A percentile compares a stretch with the other conserved stretches of the same genome.
Evolutionary conservation across 192 early-diverging fungal species (phyloP).

Genomic region (Backusella liffmaniae): DNA sequence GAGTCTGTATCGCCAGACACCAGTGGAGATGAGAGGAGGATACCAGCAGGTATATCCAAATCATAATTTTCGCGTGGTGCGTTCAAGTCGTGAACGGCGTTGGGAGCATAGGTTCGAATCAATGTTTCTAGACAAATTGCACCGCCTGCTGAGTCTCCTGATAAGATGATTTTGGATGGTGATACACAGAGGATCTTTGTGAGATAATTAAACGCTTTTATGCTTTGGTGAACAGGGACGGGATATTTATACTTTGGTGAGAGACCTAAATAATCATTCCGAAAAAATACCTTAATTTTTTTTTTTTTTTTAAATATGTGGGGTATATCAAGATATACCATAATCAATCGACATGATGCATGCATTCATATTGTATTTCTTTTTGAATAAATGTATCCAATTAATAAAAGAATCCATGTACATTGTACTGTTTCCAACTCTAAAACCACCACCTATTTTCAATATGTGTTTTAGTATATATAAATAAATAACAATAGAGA

Average conservation of each 20-base stretch:
- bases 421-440: conserved; percentile 33
- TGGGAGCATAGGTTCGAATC: conserved; percentile 16
- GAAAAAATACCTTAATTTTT: conserved; percentile 1
- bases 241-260: conserved; percentile 32
- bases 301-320: neutral
- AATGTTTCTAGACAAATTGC: conserved; percentile 28
- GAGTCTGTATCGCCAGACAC: conserved; percentile 23
- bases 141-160: conserved; percentile 37
- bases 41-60: conserved; percentile 23
- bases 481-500: neutral
- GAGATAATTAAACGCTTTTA: conserved; percentile 26
- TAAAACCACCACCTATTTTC: conserved; percentile 33
- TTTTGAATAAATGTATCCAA: conserved; percentile 30
- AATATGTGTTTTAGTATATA: neutral
- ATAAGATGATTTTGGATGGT: conserved; percentile 27
- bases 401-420: conserved; percentile 28
- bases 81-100: neutral
- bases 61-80: conserved; percentile 1
- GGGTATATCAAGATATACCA: conserved; percentile 13
- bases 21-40: conserved; percentile 26
- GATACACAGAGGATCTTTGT: conserved; percentile 16
- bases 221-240: conserved; percentile 12
- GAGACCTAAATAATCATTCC: conserved; percentile 11
- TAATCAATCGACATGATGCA: conserved; percentile 34
- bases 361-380: conserved; percentile 24